phyloP scores from a whole-genome alignment of 2,329 filamentous ascomycete genomes.

The Cercospora nicotianae region DNA sequence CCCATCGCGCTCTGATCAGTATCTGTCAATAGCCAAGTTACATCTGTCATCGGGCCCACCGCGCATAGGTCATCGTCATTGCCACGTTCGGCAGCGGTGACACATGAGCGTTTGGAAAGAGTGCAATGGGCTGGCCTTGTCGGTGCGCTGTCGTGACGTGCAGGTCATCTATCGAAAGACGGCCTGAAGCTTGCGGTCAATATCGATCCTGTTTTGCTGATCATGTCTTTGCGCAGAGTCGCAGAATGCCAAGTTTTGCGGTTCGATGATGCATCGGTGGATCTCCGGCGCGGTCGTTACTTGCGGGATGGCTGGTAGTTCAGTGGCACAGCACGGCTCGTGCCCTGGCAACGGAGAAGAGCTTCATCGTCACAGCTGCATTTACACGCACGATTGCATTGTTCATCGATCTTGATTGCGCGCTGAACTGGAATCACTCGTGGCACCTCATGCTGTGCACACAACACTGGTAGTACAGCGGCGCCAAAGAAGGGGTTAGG shows the following conservation, averaged over 20 bases:
- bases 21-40: not conserved
- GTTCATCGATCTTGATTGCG: not conserved
- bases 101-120: not conserved
- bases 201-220: constrained; percentile 1
- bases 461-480: not conserved
- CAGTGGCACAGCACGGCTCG: not conserved
- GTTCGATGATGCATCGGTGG: not conserved
- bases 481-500: not conserved
- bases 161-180: not conserved
- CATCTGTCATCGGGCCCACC: not conserved
- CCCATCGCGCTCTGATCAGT: not conserved
- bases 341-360: not conserved
- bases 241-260: not conserved
- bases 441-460: not conserved
- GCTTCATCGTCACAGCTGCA: not conserved
- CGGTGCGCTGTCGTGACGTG: not conserved
- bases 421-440: not conserved
- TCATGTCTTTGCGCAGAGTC: not conserved
- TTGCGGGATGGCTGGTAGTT: not conserved
- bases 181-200: not conserved
- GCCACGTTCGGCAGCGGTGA: not conserved
- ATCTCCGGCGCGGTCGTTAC: not conserved
- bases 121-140: not conserved
- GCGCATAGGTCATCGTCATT: not conserved
- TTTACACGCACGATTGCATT: not conserved